Conservation (phyloP, 1,284 basidiomycete genomes). For the Somion occarium region DNA sequence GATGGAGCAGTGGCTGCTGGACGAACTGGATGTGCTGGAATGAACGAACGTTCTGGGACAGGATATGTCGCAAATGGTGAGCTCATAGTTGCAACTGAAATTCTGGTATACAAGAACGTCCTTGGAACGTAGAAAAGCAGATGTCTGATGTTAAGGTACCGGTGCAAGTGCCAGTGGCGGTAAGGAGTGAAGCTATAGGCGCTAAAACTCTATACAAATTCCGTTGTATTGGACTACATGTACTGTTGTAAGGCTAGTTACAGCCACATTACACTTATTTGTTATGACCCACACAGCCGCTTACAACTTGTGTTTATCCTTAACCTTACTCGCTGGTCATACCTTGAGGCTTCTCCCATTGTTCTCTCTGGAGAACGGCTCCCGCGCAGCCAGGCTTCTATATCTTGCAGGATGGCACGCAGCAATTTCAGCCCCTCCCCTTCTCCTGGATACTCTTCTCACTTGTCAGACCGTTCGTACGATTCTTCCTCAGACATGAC, state of each 20-base stretch:
- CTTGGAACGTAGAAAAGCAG: no score
- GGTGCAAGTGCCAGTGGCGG: no score
- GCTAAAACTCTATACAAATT: no score
- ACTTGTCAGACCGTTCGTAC: slow-evolving; percentile 25
- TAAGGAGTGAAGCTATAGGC: no score
- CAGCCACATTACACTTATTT: background rate
- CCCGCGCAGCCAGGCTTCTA: background rate
- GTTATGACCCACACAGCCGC: no score
- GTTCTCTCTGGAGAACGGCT: background rate
- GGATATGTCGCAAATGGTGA: slow-evolving; percentile 26
- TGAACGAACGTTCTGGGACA: slow-evolving; percentile 28
- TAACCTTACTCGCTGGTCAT: background rate
- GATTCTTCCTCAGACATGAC: slow-evolving; percentile 16
- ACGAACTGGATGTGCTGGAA: slow-evolving; percentile 27
- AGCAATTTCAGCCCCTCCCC: slow-evolving; percentile 31
- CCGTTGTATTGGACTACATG: no score
- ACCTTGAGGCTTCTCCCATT: background rate
- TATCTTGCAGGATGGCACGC: slow-evolving; percentile 22
- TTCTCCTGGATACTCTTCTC: slow-evolving; percentile 27
- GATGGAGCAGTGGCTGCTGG: slow-evolving; percentile 23
- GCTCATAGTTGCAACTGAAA: slow-evolving; percentile 14
- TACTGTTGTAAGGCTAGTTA: no score
- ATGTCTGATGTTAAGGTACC: no score
- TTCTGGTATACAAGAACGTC: no score
- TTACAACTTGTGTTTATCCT: background rate